These are phyloP conservation scores for Musa troglodytarum DNA, from an alignment of 176 grass and related monocot genomes.

Conservation along the genomic window DNA sequence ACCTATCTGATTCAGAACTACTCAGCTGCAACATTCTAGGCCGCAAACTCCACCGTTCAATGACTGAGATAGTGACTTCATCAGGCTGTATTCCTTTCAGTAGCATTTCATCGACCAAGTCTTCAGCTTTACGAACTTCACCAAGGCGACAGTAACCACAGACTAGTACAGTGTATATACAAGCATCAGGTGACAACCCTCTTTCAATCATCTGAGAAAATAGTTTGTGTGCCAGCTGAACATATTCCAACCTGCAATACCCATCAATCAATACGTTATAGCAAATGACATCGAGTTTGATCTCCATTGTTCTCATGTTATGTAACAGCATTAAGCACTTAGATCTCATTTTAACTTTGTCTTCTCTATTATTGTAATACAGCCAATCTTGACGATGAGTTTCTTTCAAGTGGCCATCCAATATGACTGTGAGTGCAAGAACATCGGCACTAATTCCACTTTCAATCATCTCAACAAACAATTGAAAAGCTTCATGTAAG, in stretches of 20 bases:
- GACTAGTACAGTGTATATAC: conserved; percentile 46
- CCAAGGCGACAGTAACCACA: conserved; percentile 56
- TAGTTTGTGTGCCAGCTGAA: conserved; percentile 32
- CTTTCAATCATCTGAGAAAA: conserved; percentile 60
- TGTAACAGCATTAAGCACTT: conserved; percentile 25
- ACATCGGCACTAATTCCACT: conserved; percentile 55
- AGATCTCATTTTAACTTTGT: conserved; percentile 28
- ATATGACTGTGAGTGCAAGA: conserved; percentile 36
- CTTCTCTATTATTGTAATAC: conserved; percentile 26
- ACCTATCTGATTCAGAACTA: not conserved
- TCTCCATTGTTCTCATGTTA: conserved; percentile 33
- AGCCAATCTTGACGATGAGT: conserved; percentile 19
- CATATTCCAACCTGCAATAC: conserved; percentile 44
- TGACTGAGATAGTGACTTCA: conserved; percentile 36
- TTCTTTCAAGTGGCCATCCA: conserved; percentile 33
- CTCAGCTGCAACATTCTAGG: not conserved
- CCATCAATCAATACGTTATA: conserved; percentile 78
- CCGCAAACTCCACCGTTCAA: conserved; percentile 19
- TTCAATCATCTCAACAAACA: conserved; percentile 55
- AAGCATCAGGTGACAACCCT: conserved; percentile 49
- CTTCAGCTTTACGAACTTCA: conserved; percentile 46
- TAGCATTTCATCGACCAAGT: conserved; percentile 58
- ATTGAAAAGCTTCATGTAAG: conserved; percentile 37
- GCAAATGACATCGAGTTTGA: conserved; percentile 50
- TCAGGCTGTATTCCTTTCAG: conserved; percentile 41